Evolutionary conservation across 441 rosid genomes (phyloP).

Genomic region (Gossypium gossypioides): DNA sequence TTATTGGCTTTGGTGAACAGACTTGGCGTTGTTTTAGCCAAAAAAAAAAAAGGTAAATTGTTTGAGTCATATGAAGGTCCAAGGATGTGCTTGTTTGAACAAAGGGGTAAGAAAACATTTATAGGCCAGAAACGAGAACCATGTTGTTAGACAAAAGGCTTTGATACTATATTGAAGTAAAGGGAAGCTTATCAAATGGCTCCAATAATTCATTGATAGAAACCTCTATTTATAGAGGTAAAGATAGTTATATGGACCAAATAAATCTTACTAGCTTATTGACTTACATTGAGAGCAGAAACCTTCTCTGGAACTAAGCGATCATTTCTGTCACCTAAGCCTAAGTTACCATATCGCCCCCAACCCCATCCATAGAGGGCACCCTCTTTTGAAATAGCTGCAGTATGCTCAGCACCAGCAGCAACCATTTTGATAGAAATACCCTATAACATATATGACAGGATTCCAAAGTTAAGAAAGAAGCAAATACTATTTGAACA

Average conservation of each 20-base stretch:
- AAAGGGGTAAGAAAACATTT: no score
- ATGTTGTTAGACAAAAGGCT: no score
- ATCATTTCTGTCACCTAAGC: slow-evolving; percentile 88
- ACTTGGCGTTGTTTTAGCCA: no score
- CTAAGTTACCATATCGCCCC: slow-evolving; percentile 96
- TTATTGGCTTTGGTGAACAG: no score
- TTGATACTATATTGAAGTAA: no score
- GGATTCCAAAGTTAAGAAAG: background rate
- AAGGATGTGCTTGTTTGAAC: no score
- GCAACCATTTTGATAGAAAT: slow-evolving; percentile 80
- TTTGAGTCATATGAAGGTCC: no score
- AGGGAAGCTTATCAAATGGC: no score
- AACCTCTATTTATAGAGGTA: no score
- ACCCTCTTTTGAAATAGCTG: slow-evolving; percentile 88
- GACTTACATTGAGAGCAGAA: slow-evolving; percentile 49
- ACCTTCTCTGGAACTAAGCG: slow-evolving; percentile 83
- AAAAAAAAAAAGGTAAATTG: no score
- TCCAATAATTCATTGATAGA: no score
- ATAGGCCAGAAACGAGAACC: no score
- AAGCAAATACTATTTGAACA: slow-evolving; percentile 1
- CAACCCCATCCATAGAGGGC: slow-evolving; percentile 98
- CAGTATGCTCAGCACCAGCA: slow-evolving; percentile 98
- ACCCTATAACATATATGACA: slow-evolving; percentile 42
- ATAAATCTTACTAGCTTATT: slow-evolving; percentile 13
- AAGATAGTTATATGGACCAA: background rate